These are phyloP conservation scores for Miamiensis avidus DNA, from an alignment of 169 alveolate genomes.

Conservation along the genomic window DNA sequence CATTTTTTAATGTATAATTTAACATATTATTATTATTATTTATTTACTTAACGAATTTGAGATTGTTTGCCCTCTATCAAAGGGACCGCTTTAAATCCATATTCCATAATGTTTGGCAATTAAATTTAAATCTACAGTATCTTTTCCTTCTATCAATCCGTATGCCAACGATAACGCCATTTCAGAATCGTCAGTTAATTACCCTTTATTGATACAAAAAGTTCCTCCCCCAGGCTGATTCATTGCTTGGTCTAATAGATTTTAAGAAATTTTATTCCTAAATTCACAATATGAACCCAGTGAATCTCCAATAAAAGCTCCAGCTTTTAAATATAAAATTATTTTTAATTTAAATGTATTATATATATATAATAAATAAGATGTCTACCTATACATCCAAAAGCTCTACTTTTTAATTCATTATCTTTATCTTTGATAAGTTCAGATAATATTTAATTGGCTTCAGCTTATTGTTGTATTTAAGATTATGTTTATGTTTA, in stretches of 20 bases:
- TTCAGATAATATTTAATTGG: too few species aligned
- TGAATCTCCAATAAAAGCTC: slow-evolving; percentile 42
- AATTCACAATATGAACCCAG: slow-evolving; percentile 30
- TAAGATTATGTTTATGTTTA: too few species aligned
- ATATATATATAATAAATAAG: too few species aligned
- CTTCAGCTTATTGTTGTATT: too few species aligned
- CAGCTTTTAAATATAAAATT: not conserved
- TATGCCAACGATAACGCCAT: slow-evolving; percentile 66
- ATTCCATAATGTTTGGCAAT: slow-evolving; percentile 5
- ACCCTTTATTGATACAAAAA: slow-evolving; percentile 48
- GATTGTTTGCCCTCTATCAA: not conserved
- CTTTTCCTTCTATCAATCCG: slow-evolving; percentile 20
- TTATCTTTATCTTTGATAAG: too few species aligned
- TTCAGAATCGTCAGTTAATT: slow-evolving; percentile 84
- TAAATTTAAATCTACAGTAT: not conserved
- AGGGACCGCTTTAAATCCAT: not conserved
- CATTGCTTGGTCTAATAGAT: not conserved
- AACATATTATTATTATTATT: too few species aligned
- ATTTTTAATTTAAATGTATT: too few species aligned
- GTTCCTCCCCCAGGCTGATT: slow-evolving; percentile 43
- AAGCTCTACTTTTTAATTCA: too few species aligned
- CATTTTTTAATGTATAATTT: too few species aligned
- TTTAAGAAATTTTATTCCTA: not conserved
- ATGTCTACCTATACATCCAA: not conserved
- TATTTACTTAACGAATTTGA: not conserved